phyloP scores from a whole-genome alignment of 1,284 basidiomycete genomes.

The Cutaneotrichosporon mucoides region DNA sequence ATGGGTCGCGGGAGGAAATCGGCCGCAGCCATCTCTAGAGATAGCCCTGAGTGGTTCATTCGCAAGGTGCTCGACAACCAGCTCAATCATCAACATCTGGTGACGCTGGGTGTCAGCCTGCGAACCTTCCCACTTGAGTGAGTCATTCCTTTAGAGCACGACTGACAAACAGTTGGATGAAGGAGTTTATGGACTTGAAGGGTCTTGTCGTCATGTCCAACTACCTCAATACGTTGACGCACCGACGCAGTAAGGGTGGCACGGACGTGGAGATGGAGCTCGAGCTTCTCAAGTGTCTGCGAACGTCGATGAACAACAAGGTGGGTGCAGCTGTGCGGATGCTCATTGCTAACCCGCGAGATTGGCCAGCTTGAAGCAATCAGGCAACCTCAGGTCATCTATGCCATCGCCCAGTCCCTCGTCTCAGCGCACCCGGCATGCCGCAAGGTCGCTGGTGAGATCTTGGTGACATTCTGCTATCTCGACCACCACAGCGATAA shows the following conservation, averaged over 20 bases:
- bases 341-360: slow-evolving; percentile 46
- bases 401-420: slow-evolving; percentile 77
- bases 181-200: slow-evolving; percentile 69
- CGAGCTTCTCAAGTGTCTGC: slow-evolving; percentile 84
- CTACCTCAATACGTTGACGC: slow-evolving; percentile 58
- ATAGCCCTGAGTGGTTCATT: slow-evolving; percentile 65
- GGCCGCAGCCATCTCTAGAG: slow-evolving; percentile 52
- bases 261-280: slow-evolving; percentile 72
- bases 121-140: slow-evolving; percentile 76
- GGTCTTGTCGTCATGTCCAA: slow-evolving; percentile 83
- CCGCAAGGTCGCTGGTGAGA: slow-evolving; percentile 74
- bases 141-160: slow-evolving; percentile 31
- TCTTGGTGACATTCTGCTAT: slow-evolving; percentile 56
- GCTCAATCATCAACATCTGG: slow-evolving; percentile 34
- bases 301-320: slow-evolving; percentile 72
- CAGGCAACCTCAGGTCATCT: slow-evolving; percentile 70
- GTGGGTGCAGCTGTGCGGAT: slow-evolving; percentile 50
- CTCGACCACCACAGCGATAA: slow-evolving; percentile 42
- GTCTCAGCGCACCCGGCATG: slow-evolving; percentile 78
- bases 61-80: slow-evolving; percentile 36
- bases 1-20: slow-evolving; percentile 52
- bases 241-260: slow-evolving; percentile 58
- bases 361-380: slow-evolving; percentile 72
- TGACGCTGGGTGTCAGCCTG: slow-evolving; percentile 49
- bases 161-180: slow-evolving; percentile 64